These are phyloP conservation scores for Ophiostoma piceae DNA, from an alignment of 2,329 filamentous ascomycete species.

Conservation along the genomic window DNA sequence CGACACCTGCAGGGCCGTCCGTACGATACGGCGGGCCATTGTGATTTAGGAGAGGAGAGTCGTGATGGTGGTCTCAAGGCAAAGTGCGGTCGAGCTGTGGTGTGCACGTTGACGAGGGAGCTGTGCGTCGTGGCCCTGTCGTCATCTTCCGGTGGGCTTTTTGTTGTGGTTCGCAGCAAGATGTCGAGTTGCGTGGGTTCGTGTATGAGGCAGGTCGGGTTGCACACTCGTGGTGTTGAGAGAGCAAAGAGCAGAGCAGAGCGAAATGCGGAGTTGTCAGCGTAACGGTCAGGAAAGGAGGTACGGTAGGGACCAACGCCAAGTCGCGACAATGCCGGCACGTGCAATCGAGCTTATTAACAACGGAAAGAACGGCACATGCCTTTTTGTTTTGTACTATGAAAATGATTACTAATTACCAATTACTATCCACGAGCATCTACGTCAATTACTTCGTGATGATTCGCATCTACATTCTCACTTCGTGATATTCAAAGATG, in stretches of 20 bases:
- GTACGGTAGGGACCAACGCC: background rate
- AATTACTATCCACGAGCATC: too few relatives aligned
- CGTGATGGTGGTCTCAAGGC: background rate
- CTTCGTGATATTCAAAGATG: background rate
- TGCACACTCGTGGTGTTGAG: background rate
- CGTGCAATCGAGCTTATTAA: background rate
- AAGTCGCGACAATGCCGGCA: conserved; percentile 1
- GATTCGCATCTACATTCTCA: too few relatives aligned
- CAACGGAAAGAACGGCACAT: background rate
- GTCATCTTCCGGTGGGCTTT: conserved; percentile 20
- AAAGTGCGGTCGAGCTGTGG: background rate
- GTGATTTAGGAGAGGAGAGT: background rate
- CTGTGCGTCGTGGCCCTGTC: conserved; percentile 15
- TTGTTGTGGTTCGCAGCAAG: background rate
- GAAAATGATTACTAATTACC: too few relatives aligned
- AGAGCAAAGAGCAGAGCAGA: too few relatives aligned
- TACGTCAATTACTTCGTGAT: too few relatives aligned
- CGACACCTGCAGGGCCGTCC: conserved; percentile 70
- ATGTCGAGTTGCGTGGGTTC: background rate
- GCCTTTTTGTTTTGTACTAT: background rate
- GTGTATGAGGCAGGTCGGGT: background rate
- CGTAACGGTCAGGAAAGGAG: background rate
- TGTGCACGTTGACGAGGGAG: conserved; percentile 5
- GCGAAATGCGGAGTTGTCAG: background rate
- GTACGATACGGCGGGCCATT: conserved; percentile 41